Evolutionary conservation across 768 basidiomycete species (phyloP).

Genomic region (Phlebiopsis flavidoalba): DNA sequence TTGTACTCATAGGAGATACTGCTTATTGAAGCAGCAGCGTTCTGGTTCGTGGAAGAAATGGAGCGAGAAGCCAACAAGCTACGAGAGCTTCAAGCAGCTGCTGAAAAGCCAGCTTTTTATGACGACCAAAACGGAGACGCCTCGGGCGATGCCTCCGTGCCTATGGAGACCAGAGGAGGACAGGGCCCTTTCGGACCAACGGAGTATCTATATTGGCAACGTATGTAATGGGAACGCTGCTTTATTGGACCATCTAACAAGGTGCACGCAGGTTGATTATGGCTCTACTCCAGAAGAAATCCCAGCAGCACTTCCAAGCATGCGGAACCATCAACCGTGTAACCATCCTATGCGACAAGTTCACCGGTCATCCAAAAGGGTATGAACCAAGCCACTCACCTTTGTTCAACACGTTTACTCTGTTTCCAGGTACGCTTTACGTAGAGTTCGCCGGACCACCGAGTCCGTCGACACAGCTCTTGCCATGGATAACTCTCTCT

Average conservation of each 20-base stretch:
- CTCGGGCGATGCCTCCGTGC: conserved; percentile 37
- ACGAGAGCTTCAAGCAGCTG: conserved; percentile 79
- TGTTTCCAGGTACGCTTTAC: conserved; percentile 82
- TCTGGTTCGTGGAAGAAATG: conserved; percentile 94
- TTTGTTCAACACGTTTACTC: neutral
- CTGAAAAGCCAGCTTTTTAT: conserved; percentile 54
- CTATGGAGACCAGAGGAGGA: conserved; percentile 86
- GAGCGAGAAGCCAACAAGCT: conserved; percentile 86
- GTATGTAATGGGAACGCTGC: conserved; percentile 43
- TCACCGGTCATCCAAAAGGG: conserved; percentile 99
- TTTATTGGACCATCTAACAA: neutral
- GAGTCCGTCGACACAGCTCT: conserved; percentile 87
- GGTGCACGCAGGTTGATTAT: conserved; percentile 79
- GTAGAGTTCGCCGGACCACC: conserved; percentile 96
- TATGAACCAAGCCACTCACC: conserved; percentile 29
- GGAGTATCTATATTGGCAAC: conserved; percentile 96
- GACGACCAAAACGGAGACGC: conserved; percentile 41
- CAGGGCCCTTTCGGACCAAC: conserved; percentile 67
- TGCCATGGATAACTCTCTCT: conserved; percentile 93
- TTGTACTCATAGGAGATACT: conserved; percentile 59
- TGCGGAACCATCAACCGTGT: conserved; percentile 98
- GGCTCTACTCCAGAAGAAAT: conserved; percentile 97
- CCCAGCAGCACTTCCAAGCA: conserved; percentile 92
- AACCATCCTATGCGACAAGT: conserved; percentile 99
- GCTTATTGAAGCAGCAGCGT: conserved; percentile 88